Evolutionary conservation across 2,329 filamentous ascomycete species (phyloP), one percentile per base, ranked within the genome.

Genomic region (Claviceps sp.): DNA sequence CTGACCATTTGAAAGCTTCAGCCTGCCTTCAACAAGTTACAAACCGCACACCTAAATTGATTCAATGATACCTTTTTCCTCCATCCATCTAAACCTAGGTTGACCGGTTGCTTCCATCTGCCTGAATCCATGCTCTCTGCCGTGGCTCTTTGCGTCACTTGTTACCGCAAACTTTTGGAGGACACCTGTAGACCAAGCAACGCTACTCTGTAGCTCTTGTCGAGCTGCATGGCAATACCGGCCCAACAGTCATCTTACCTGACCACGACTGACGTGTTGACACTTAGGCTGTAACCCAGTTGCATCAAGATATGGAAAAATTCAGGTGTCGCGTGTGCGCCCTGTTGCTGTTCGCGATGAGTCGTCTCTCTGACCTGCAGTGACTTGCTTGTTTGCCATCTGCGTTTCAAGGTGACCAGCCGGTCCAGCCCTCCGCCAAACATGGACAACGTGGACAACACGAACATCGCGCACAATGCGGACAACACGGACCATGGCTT

Each of bases 351-450:
- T 34, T 34, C 30, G 2, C 30, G 30, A 34, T 40, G 42, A 26
- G 26, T 26, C 14, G 42, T 7, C 16, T 34, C 2, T 46, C 42
- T 20, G 30, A 14, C 37, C 22, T 16, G 34, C 20, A 30, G 43
- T 16, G 34, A 37, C 22, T 18, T 45, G 47, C 50, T 50, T 52
- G 51, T 50, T 52, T 50, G 51, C 51, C 50, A 43, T 47, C 24
- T 18, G 38, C 37, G 38, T 42, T 38, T 38, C 38, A 44, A 50
- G 11, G 40, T 37, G 48, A 43, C 44, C 16, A 30, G 18, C 18
- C 18, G 18, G 18, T 18, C 18, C 18, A 18, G 48, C 38, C 41
- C 37, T 38, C 49, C 45, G 16, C 47, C 38, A 49, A 41, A 41
- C 47, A 47, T 30, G 18, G n/a, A 34, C 5, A 37, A 37, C 45